phyloP scores from a whole-genome alignment of 805 yeast species.

The Kodamaea leandrae region DNA sequence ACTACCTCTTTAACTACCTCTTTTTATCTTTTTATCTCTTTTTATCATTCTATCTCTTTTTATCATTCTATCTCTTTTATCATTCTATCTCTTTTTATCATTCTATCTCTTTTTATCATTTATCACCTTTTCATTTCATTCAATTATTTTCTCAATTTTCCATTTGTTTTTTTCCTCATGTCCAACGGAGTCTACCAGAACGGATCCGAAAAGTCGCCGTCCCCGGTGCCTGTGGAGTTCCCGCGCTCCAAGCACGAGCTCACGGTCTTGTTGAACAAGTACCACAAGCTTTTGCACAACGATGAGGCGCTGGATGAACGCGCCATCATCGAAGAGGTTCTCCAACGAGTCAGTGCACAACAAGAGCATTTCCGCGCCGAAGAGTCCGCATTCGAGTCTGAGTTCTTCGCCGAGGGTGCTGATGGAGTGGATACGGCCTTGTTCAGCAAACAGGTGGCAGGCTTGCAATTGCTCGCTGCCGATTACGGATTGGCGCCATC shows the following conservation, averaged over 20 bases:
- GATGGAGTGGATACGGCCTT: constrained; percentile 41
- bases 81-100: too few relatives aligned
- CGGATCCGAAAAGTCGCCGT: constrained; percentile 1
- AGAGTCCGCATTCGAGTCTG: constrained; percentile 21
- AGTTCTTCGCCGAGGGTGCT: constrained; percentile 16
- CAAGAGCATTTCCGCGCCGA: constrained; percentile 24
- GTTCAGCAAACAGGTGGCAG: constrained; percentile 57
- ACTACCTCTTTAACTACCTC: too few relatives aligned
- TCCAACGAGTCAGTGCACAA: constrained; percentile 25
- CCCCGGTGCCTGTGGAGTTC: constrained; percentile 5
- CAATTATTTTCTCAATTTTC: background rate
- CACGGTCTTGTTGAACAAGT: constrained; percentile 24
- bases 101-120: too few relatives aligned
- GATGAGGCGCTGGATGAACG: constrained; percentile 17
- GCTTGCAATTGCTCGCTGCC: constrained; percentile 61
- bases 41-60: too few relatives aligned
- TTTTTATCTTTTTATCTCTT: too few relatives aligned
- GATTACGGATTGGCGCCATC: constrained; percentile 63
- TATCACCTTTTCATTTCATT: too few relatives aligned
- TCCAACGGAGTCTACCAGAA: constrained; percentile 3
- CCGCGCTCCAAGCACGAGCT: constrained; percentile 29
- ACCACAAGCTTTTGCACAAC: constrained; percentile 20
- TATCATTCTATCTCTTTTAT: too few relatives aligned
- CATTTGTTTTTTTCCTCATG: background rate
- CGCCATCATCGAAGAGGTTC: constrained; percentile 24